These are phyloP conservation scores for Quercus lobata DNA, from an alignment of 331 rosid genomes.

Conservation along the genomic window DNA sequence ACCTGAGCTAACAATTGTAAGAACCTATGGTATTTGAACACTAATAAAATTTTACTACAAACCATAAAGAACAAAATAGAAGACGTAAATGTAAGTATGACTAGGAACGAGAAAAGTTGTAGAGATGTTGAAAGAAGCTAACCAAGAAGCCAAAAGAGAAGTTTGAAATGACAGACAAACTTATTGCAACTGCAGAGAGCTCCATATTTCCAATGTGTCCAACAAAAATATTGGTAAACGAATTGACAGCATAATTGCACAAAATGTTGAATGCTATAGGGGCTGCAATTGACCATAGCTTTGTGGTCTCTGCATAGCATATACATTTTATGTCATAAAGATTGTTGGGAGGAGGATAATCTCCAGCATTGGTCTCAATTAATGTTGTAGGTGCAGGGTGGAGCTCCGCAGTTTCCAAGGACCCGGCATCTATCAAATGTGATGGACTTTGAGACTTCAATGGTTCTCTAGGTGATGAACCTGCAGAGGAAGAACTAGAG, in stretches of 20 bases:
- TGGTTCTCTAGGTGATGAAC: not conserved
- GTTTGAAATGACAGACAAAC: slow-evolving; percentile 71
- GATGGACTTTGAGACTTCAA: not conserved
- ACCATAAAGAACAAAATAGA: not conserved
- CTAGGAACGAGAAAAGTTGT: not conserved
- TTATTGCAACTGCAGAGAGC: slow-evolving; percentile 72
- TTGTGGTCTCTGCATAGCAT: slow-evolving; percentile 36
- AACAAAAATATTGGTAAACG: slow-evolving; percentile 71
- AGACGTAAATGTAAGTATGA: not conserved
- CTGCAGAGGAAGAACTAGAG: slow-evolving; percentile 28
- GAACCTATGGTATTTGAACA: too few species aligned
- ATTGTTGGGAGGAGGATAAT: slow-evolving; percentile 31
- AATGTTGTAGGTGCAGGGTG: slow-evolving; percentile 55
- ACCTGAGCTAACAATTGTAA: not conserved
- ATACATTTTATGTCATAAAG: slow-evolving; percentile 34
- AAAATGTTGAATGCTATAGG: slow-evolving; percentile 76
- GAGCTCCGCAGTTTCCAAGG: slow-evolving; percentile 36
- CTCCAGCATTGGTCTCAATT: slow-evolving; percentile 44
- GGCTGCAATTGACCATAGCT: slow-evolving; percentile 75
- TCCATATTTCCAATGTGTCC: slow-evolving; percentile 80
- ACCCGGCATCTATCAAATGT: not conserved
- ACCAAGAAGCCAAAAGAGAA: slow-evolving; percentile 94
- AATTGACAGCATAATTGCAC: slow-evolving; percentile 76
- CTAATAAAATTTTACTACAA: not conserved
- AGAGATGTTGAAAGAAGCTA: slow-evolving; percentile 12